A percentile compares a stretch with the other conserved stretches of the same genome.
Conservation (phyloP, 2,329 filamentous ascomycete species). For the Fusarium musae region DNA sequence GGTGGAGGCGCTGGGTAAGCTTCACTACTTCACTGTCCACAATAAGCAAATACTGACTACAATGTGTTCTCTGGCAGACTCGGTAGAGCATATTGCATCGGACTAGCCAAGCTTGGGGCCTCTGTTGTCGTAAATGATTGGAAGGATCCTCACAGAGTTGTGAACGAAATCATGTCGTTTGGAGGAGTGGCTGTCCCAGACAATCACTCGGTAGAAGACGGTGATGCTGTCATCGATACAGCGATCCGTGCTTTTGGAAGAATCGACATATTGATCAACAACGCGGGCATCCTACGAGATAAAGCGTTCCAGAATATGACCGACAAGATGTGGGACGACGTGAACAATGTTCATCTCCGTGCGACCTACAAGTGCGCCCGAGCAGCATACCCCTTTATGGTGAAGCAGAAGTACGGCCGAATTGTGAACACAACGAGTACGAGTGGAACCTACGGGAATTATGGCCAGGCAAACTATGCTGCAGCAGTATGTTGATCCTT, state of each 20-base stretch:
- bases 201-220: neutral
- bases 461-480: neutral
- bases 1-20: neutral
- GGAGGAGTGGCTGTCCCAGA: neutral
- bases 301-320: neutral
- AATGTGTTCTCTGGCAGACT: neutral
- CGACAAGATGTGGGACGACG: neutral
- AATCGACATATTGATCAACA: neutral
- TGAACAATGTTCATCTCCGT: neutral
- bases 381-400: neutral
- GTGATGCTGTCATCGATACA: neutral
- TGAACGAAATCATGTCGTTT: neutral
- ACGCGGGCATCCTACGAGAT: neutral
- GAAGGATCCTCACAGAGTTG: neutral
- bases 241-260: neutral
- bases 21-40: neutral
- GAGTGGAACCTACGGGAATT: neutral
- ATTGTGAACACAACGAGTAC: neutral
- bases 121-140: neutral
- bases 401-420: neutral
- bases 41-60: neutral
- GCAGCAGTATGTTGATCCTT: neutral
- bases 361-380: neutral
- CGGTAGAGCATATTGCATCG: neutral
- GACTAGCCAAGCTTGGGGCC: neutral